Evolutionary conservation across 768 basidiomycete genomes (phyloP).

Genomic region (Sporobolomyces roseus): DNA sequence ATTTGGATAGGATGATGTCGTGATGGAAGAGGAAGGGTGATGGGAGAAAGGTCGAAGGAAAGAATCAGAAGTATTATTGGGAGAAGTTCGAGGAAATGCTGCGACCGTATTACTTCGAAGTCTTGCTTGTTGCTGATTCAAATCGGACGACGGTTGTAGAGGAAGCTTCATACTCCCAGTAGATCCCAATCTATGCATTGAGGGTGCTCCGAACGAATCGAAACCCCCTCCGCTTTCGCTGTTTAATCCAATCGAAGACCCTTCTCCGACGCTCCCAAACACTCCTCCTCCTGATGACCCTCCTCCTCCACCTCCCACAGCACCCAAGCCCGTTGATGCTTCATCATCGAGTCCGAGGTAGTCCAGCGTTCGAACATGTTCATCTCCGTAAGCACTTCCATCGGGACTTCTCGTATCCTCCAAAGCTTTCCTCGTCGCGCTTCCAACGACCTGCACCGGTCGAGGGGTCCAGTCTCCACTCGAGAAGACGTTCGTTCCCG

Average conservation of each 20-base stretch:
- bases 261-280: constrained; percentile 19
- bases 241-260: neutral
- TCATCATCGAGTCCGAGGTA: constrained; percentile 87
- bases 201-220: neutral
- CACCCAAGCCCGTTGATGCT: constrained; percentile 42
- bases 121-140: constrained; percentile 2
- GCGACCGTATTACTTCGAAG: constrained; percentile 34
- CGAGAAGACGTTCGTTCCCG: constrained; percentile 68
- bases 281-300: neutral
- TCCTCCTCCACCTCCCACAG: neutral
- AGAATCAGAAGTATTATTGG: neutral
- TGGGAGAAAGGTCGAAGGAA: neutral
- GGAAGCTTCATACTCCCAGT: constrained; percentile 20
- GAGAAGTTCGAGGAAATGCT: constrained; percentile 22
- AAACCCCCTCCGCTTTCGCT: neutral
- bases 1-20: neutral
- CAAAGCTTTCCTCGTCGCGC: neutral
- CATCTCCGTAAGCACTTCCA: constrained; percentile 54
- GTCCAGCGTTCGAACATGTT: constrained; percentile 89
- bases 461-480: constrained; percentile 63
- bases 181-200: constrained; percentile 35
- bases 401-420: constrained; percentile 24
- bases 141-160: neutral
- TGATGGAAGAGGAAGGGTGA: constrained; percentile 7
- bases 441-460: neutral